Evolutionary conservation across 495 filamentous ascomycete genomes (phyloP), one percentile per base, ranked within the genome.

Genomic region (Astrocystis sublimbata): DNA sequence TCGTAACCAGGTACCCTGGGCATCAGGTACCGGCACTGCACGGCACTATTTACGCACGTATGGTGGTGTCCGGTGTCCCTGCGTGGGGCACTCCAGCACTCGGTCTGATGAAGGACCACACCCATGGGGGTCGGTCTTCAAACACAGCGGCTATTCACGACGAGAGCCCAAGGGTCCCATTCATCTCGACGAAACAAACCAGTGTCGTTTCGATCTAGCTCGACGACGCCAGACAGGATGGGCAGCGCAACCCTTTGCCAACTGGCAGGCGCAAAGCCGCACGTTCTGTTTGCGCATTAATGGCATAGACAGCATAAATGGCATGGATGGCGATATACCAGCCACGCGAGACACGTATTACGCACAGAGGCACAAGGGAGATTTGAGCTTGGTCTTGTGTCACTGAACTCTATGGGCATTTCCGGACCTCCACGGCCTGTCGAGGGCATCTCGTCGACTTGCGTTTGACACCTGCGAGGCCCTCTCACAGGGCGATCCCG

Each of bases 301-400:
- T 52, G 46, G 60, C 66, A 69, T n/a, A n/a, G n/a, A n/a, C n/a
- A n/a, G n/a, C n/a, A n/a, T n/a, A n/a, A n/a, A n/a, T n/a, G n/a
- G 58, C 58, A 61, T 61, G 43, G 36, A 61, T 52, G 46, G 60
- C 66, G 68, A 69, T 68, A 69, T 62, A 65, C 66, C 66, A 71
- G 69, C 69, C 69, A 71, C 69, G 66, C 49, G 63, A 69, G 58
- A 61, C 58, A 61, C 35, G 33, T 53, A 60, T 53, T 33, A 59
- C 66, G 53, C 60, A 65, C 61, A 66, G 66, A 53, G 53, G 58
- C 49, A 68, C 63, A 69, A 69, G 54, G 56, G 65, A 71, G 62
- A 65, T 64, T n/a, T n/a, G n/a, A n/a, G n/a, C n/a, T n/a, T 55
- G 49, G 35, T 33, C 35, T 60, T 58, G 56, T 51, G 38, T 50